Percentiles rank a stretch among this genome's conserved stretches.
Evolutionary conservation across 2,329 filamentous ascomycete genomes (phyloP).

Genomic region (Zalaria obscura): DNA sequence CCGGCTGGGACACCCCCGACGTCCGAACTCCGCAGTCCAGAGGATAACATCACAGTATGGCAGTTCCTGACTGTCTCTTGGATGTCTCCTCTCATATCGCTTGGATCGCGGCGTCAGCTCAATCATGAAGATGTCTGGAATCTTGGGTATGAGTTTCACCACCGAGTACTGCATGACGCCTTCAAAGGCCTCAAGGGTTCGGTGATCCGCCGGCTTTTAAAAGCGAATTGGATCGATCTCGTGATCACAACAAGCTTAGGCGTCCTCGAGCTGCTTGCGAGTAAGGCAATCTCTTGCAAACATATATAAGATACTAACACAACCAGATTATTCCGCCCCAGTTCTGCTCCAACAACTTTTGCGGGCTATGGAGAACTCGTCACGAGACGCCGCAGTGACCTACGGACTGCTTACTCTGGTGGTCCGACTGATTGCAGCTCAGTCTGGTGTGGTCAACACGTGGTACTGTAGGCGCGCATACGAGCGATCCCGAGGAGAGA

Average conservation of each 20-base stretch:
- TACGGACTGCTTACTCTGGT: constrained; percentile 51
- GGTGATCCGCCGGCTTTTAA: constrained; percentile 53
- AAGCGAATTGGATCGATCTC: constrained; percentile 69
- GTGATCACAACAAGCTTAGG: constrained; percentile 51
- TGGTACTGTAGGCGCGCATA: constrained; percentile 81
- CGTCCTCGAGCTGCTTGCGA: constrained; percentile 45
- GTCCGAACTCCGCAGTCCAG: constrained; percentile 51
- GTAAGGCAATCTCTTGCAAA: no score
- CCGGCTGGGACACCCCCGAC: constrained; percentile 41
- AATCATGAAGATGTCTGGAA: constrained; percentile 72
- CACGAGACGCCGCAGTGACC: constrained; percentile 42
- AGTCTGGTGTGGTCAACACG: constrained; percentile 53
- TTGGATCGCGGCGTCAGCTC: constrained; percentile 51
- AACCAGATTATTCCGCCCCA: constrained; percentile 36
- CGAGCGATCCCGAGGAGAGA: constrained; percentile 69
- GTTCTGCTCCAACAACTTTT: constrained; percentile 61
- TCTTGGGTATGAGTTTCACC: constrained; percentile 69
- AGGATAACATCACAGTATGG: constrained; percentile 67
- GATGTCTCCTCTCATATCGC: constrained; percentile 59
- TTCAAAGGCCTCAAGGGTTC: constrained; percentile 63
- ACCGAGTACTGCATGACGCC: constrained; percentile 55
- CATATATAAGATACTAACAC: no score
- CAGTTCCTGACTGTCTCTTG: constrained; percentile 78
- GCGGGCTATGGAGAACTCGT: constrained; percentile 43
- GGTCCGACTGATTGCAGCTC: constrained; percentile 46